phyloP scores from a whole-genome alignment of 352 stramenopile genomes.

The Phytopythium vexans region DNA sequence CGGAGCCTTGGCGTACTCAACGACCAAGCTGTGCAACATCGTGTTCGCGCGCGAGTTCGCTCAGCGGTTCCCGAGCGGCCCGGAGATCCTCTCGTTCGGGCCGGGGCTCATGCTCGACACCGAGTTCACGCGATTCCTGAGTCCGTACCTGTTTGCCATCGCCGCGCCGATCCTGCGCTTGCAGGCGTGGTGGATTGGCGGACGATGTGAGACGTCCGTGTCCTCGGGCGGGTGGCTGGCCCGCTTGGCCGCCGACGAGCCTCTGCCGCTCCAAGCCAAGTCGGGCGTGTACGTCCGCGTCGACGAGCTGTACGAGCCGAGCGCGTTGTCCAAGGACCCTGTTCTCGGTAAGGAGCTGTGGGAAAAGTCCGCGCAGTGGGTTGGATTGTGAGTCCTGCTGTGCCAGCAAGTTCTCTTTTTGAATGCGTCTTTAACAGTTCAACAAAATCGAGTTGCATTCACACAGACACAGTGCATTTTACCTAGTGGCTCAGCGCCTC shows the following conservation, averaged over 20 bases:
- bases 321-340: slow-evolving; percentile 24
- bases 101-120: slow-evolving; percentile 34
- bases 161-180: slow-evolving; percentile 26
- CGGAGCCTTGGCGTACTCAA: slow-evolving; percentile 20
- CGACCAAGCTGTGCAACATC: slow-evolving; percentile 42
- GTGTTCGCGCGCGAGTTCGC: slow-evolving; percentile 40
- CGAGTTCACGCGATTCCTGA: slow-evolving; percentile 28
- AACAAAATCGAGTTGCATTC: no score
- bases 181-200: slow-evolving; percentile 13
- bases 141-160: slow-evolving; percentile 18
- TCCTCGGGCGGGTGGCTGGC: slow-evolving; percentile 28
- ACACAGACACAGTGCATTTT: background rate
- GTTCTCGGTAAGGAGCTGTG: slow-evolving; percentile 21
- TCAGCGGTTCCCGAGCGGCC: slow-evolving; percentile 11
- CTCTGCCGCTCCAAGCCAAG: slow-evolving; percentile 20
- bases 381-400: background rate
- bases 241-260: slow-evolving; percentile 25
- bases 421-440: no score
- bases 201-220: slow-evolving; percentile 25
- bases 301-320: slow-evolving; percentile 33
- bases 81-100: slow-evolving; percentile 24
- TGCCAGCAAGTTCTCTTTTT: no score
- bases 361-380: slow-evolving; percentile 22
- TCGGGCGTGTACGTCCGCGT: slow-evolving; percentile 30
- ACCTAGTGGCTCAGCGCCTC: slow-evolving; percentile 23